Base-by-base conservation (phyloP, 2,329 filamentous ascomycete species). In the Calonectria pteridis region DNA sequence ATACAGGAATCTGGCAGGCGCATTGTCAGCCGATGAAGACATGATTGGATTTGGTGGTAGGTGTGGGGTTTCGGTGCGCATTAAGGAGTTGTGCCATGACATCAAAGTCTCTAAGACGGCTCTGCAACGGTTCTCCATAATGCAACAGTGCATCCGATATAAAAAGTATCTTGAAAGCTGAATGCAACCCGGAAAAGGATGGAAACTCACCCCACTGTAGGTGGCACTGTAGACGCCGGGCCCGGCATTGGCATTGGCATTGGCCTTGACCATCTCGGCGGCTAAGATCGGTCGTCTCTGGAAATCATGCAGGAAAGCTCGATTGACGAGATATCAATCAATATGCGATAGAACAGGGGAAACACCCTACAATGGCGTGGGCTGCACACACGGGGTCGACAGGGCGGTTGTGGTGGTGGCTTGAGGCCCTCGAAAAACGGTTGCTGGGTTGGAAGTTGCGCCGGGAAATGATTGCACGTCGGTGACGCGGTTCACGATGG, bases 1-100 rank as follows among this genome's bases (percentile, higher is more conserved):
- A 98, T 14, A 98, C 96, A 43, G 96, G 96, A 75, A 98, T 95
- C 95, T 98, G 81, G 71, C 72, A 63, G 65, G 23, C 64, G 71
- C 65, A 73, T 69, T 31, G 69, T 58, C 20, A 73, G 64, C 76
- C 49, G 74, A 63, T n/a, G 18, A 14, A 37, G 37, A 20, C 55
- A 43, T 49, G 10, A n/a, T 13, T 9, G 10, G 6, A 33, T 9
- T 43, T 7, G 40, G 5, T 28, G 23, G 40, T 46, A n/a, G 58
- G 23, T 31, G 68, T 64, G 59, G 59, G 59, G 40, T 64, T 33
- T 29, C 40, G 59, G 40, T 64, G 37, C 29, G 40, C 59, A 49
- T n/a, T n/a, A 20, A 37, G 55, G 37, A 64, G 40, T 33, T 64
- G 28, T 33, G 59, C 37, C 59, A 18, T 62, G 33, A 40, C 13